Percentiles rank a stretch among this genome's conserved stretches.
Conservation (phyloP, 1,284 basidiomycete genomes). For the Naganishia liquefaciens region DNA sequence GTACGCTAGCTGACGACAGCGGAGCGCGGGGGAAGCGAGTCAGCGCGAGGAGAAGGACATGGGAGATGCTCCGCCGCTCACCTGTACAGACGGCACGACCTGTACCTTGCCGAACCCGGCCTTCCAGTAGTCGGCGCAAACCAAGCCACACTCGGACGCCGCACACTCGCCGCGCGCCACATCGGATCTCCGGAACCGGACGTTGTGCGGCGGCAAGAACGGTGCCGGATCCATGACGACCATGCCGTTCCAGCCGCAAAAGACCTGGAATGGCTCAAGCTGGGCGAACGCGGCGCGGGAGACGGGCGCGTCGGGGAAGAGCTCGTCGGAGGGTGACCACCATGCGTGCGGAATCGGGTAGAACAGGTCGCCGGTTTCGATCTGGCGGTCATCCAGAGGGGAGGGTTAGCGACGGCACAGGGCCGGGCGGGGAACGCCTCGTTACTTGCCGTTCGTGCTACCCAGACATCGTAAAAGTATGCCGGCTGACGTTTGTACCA, state of each 20-base stretch:
- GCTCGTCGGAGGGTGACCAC: constrained; percentile 49
- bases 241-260: constrained; percentile 52
- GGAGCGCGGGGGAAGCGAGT: not conserved
- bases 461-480: constrained; percentile 54
- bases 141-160: constrained; percentile 49
- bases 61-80: constrained; percentile 31
- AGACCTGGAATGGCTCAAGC: constrained; percentile 52
- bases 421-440: not conserved
- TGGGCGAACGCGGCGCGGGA: constrained; percentile 36
- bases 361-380: constrained; percentile 52
- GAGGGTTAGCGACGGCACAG: not conserved
- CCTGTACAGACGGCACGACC: constrained; percentile 52
- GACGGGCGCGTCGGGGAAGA: constrained; percentile 45
- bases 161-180: constrained; percentile 46
- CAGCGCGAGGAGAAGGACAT: too few relatives aligned
- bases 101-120: constrained; percentile 46
- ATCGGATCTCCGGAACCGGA: constrained; percentile 48
- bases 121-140: constrained; percentile 53
- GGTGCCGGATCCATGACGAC: constrained; percentile 46
- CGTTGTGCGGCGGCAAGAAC: constrained; percentile 43
- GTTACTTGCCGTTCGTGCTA: constrained; percentile 46
- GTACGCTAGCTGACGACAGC: constrained; percentile 46
- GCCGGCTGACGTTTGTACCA: constrained; percentile 50
- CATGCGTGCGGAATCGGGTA: constrained; percentile 49
- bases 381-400: constrained; percentile 33